Base-by-base conservation (phyloP, 176 grass and related monocot genomes). In the Canna indica region DNA sequence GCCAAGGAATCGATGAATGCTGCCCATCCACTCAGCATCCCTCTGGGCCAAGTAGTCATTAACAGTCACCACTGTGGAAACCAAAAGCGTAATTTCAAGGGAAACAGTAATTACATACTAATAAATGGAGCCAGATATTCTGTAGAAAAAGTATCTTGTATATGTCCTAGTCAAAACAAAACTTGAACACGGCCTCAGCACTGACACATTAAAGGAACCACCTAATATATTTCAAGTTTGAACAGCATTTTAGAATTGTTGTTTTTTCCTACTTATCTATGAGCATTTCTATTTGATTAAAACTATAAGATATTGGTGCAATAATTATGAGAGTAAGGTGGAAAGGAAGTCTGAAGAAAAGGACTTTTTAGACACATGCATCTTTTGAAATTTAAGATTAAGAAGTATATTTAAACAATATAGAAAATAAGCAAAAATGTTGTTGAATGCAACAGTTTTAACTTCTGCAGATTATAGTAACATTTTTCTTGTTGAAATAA, bases 1-100 rank as follows among this genome's bases (percentile, higher is more conserved):
- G 64, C 94, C 86, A 64, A 97, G 86, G 78, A 97, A 92, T 20
- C 82, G 82, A 90, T 97, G 93, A 77, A 97, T 84, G 59, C 83
- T 82, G 4, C 88, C 93, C 93, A 97, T 97, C 93, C 93, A 92
- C 72, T 97, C 93, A 80, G 93, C 88, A 92, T 97, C 93, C 47
- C 93, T 82, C 70, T 83, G 79, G 41, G 93, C 93, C 86, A 97
- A 85, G 83, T 97, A 97, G 83, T 97, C 88, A 87, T 97, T 97
- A 75, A 92, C 93, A 83, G 93, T 97, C 79, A 97, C 88, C 84
- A 97, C 93, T 92, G 81, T 32, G 7, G 27, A 70, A 33, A 48
- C 32, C 7, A 60, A 22, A 60, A 41, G 36, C 42, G 3, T 9
- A 27, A 61, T 17, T 17, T 38, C 13, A 29, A 61, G 33, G 24